phyloP scores from a whole-genome alignment of 768 basidiomycete species.

The Cystobasidiopsis lactophilus region DNA sequence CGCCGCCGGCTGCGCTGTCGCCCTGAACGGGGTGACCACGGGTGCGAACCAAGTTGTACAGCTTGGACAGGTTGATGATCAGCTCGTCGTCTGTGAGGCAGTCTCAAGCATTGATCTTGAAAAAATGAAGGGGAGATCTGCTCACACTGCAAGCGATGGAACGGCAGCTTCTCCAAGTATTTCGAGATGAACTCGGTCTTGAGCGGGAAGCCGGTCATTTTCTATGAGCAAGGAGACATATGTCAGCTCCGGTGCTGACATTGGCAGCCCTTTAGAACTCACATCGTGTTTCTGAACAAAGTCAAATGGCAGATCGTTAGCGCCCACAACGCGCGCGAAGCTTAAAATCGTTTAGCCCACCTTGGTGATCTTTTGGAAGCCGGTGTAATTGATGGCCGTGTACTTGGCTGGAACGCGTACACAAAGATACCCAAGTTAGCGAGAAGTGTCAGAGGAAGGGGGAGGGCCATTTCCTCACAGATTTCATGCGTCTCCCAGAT shows the following conservation, averaged over 20 bases:
- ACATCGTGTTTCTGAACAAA: conserved; percentile 71
- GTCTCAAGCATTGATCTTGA: not conserved
- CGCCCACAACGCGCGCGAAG: not conserved
- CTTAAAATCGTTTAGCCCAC: conserved; percentile 26
- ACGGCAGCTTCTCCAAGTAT: conserved; percentile 80
- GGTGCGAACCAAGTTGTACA: conserved; percentile 87
- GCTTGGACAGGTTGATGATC: conserved; percentile 81
- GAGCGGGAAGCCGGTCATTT: conserved; percentile 65
- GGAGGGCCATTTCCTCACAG: conserved; percentile 3
- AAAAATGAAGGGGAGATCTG: not conserved
- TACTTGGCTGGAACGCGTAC: conserved; percentile 54
- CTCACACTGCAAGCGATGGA: conserved; percentile 79
- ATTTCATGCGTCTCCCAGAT: conserved; percentile 43
- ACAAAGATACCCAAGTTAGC: conserved; percentile 65
- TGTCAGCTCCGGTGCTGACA: not conserved
- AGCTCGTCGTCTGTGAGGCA: conserved; percentile 42
- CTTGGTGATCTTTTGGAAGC: conserved; percentile 96
- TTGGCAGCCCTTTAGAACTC: conserved; percentile 16
- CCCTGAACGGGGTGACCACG: conserved; percentile 84
- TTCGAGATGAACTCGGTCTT: conserved; percentile 74
- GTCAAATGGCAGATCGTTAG: conserved; percentile 4
- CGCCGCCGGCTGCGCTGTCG: conserved; percentile 81
- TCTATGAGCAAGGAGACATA: conserved; percentile 31
- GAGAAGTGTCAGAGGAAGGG: not conserved
- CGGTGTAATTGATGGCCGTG: conserved; percentile 93